Base-by-base conservation (phyloP, 129 eudicot species). In the Ambrosia trifida region DNA sequence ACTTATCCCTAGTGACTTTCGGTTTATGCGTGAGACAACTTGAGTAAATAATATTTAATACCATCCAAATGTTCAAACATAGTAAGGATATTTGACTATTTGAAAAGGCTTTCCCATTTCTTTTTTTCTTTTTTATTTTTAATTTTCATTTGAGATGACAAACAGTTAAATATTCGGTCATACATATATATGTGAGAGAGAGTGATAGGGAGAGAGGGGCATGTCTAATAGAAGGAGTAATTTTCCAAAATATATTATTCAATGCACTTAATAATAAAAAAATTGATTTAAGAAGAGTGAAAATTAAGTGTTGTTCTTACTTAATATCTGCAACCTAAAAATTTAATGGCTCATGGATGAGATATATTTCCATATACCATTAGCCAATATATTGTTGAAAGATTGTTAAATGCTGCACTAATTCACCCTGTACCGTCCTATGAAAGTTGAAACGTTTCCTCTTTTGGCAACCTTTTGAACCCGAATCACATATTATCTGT, bases 321-420 rank as follows among this genome's bases (percentile, higher is more conserved):
- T 71, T 32, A 40, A 66, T 14, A 71, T 56, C 76, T 14, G 43
- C 28, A 24, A 24, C 28, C 40, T 24, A 10, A 5, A 12, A 30
- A 12, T 12, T 66, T 28, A 31, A 45, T 66, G 58, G 20, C 8
- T 45, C 57, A 24, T 66, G 43, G 40, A 45, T 33, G 12, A 24
- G 71, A 66, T 45, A 66, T 20, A 28, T 18, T 17, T 18, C 40
- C 40, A 66, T 54, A 12, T 9, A 6, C 61, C 61, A 53, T 30
- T 24, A 43, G 49, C 12, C 64, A 58, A 12, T 31, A 58, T 58
- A 50, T 17, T 64, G 51, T 3, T 64, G 68, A 62, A 36, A 36
- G 44, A 13, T 17, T 33, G 28, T 64, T 12, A 30, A 58, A 58
- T 38, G 12, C 32, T 58, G 64, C 41, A 8, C 40, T 58, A 58